phyloP scores from a whole-genome alignment of 1,284 basidiomycete species.

The Gastroboletus turbinatus region DNA sequence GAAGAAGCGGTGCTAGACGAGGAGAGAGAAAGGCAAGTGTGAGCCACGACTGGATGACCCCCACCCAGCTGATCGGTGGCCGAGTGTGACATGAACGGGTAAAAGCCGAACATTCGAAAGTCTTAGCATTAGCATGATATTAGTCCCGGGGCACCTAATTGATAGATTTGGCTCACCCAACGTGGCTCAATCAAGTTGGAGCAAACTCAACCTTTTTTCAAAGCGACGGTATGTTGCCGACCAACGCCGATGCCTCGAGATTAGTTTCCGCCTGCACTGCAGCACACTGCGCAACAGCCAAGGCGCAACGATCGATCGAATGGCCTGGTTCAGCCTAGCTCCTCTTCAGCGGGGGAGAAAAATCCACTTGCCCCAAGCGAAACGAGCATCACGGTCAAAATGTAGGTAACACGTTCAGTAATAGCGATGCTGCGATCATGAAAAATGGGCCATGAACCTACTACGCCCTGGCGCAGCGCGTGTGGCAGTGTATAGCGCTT shows the following conservation, averaged over 20 bases:
- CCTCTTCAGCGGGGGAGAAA: neutral
- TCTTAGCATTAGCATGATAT: conserved; percentile 10
- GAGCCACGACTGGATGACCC: neutral
- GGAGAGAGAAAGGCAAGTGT: neutral
- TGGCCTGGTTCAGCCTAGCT: conserved; percentile 13
- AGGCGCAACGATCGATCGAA: conserved; percentile 19
- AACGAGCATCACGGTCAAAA: conserved; percentile 5
- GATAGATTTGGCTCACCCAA: conserved; percentile 1
- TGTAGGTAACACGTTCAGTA: conserved; percentile 13
- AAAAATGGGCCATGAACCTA: conserved; percentile 9
- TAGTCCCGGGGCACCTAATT: conserved; percentile 6
- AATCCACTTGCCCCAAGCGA: neutral
- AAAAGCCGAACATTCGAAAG: conserved; percentile 4
- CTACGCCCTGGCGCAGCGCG: neutral
- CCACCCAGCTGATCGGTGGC: conserved; percentile 1
- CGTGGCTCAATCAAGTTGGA: conserved; percentile 12
- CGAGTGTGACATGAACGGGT: conserved; percentile 12
- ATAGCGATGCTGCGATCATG: conserved; percentile 16
- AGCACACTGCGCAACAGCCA: conserved; percentile 4
- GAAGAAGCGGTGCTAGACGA: neutral
- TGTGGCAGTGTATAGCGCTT: conserved; percentile 14
- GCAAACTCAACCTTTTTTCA: conserved; percentile 17
- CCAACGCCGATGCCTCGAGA: conserved; percentile 28
- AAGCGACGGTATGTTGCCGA: conserved; percentile 2
- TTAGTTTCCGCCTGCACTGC: conserved; percentile 22